These are phyloP conservation scores for Sporopachydermia lactativora DNA, from an alignment of 805 yeast genomes.

Conservation along the genomic window DNA sequence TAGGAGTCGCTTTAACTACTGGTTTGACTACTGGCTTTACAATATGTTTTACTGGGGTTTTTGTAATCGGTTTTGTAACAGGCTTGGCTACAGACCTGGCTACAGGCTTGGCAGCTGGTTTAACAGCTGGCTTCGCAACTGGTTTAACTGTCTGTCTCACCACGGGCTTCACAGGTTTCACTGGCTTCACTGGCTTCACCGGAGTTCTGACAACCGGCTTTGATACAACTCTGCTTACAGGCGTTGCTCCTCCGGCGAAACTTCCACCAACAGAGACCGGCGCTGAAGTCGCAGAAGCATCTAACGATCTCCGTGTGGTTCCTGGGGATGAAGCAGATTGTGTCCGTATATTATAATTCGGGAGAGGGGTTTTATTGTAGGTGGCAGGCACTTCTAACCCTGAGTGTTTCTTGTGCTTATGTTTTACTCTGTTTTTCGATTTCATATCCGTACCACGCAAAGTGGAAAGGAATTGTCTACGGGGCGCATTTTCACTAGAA, in stretches of 20 bases:
- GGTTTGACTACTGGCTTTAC: neutral
- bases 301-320: neutral
- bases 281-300: neutral
- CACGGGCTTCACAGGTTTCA: slow-evolving; percentile 1
- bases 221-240: too few relatives aligned
- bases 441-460: neutral
- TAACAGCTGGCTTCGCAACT: neutral
- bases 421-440: too few relatives aligned
- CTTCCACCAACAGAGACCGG: too few relatives aligned
- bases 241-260: too few relatives aligned
- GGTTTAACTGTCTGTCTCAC: neutral
- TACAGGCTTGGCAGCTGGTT: neutral
- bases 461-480: neutral
- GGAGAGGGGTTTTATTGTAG: too few relatives aligned
- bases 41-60: neutral
- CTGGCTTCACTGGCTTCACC: neutral
- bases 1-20: neutral
- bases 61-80: neutral
- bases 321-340: neutral
- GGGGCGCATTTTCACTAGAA: neutral
- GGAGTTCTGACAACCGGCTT: neutral
- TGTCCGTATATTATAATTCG: neutral
- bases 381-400: neutral
- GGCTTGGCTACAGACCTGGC: neutral
- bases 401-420: neutral